A percentile compares a stretch with the other conserved stretches of the same genome.
Conservation (phyloP, 2,329 filamentous ascomycete genomes). For the Verticillium alfalfae region DNA sequence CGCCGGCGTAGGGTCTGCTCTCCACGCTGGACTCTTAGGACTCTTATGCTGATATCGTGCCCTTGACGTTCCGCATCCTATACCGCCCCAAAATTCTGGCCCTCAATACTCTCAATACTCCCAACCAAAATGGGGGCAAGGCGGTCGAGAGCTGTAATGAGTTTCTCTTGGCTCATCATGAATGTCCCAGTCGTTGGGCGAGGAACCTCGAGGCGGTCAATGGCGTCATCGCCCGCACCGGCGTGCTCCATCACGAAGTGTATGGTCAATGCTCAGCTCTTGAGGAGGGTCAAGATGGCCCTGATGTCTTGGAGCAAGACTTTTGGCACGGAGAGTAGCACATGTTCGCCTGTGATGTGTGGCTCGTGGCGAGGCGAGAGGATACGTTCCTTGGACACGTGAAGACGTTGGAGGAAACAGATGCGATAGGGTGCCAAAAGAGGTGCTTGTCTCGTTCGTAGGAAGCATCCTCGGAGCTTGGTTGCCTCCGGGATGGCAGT, state of each 20-base stretch:
- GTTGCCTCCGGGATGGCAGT: conserved; percentile 2
- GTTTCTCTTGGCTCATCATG: conserved; percentile 11
- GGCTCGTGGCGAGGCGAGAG: background rate
- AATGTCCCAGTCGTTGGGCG: conserved; percentile 7
- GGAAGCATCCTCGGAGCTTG: conserved; percentile 2
- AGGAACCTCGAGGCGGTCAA: background rate
- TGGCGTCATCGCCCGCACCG: background rate
- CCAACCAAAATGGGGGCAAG: conserved; percentile 5
- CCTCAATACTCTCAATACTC: no score
- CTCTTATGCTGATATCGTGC: conserved; percentile 6
- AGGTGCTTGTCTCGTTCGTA: conserved; percentile 13
- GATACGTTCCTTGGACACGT: background rate
- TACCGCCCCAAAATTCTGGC: no score
- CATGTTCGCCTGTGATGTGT: background rate
- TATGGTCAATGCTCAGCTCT: conserved; percentile 8
- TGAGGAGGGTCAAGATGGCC: conserved; percentile 2
- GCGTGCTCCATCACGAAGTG: conserved; percentile 7
- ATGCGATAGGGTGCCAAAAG: conserved; percentile 6
- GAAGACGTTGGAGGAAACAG: background rate
- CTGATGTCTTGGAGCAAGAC: background rate
- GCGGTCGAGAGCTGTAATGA: conserved; percentile 10
- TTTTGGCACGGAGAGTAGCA: background rate
- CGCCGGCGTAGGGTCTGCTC: conserved; percentile 11
- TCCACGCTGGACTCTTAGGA: conserved; percentile 7
- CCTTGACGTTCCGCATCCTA: conserved; percentile 4